Evolutionary conservation across 495 filamentous ascomycete species (phyloP).

Genomic region (Opeltia flavorubescens): DNA sequence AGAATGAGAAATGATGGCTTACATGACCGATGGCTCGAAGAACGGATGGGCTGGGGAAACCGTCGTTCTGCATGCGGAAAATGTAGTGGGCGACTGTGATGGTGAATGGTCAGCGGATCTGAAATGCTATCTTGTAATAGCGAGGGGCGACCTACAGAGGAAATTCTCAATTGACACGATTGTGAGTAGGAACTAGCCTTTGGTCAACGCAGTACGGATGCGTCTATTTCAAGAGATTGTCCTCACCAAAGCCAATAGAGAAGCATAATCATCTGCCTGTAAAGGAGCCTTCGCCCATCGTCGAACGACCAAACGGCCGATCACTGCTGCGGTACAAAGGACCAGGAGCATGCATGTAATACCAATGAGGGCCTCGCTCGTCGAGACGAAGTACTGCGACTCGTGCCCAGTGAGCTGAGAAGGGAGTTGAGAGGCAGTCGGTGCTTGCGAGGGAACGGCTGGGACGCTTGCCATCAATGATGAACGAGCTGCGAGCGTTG

Average conservation of each 20-base stretch:
- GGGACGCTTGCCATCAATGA: no score
- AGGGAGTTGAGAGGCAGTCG: no score
- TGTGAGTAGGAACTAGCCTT: not conserved
- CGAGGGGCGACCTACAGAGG: not conserved
- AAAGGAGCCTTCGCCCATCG: constrained; percentile 2
- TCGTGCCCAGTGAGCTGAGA: no score
- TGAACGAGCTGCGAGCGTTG: no score
- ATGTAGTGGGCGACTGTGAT: not conserved
- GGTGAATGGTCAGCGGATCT: not conserved
- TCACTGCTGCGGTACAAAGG: constrained; percentile 4
- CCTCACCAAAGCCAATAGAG: constrained; percentile 1
- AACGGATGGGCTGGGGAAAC: not conserved
- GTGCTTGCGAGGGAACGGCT: no score
- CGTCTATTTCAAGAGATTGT: not conserved
- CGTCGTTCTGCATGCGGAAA: not conserved
- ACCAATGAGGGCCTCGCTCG: no score
- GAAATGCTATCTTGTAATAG: not conserved
- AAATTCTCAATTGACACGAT: constrained; percentile 2
- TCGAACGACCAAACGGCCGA: constrained; percentile 5
- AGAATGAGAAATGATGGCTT: no score
- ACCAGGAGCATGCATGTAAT: constrained; percentile 6
- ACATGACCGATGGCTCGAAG: not conserved
- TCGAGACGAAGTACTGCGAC: no score
- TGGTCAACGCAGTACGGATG: not conserved
- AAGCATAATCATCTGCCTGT: constrained; percentile 7